phyloP scores from a whole-genome alignment of 129 eudicot species.

The carrot (Daucus carota) region DNA sequence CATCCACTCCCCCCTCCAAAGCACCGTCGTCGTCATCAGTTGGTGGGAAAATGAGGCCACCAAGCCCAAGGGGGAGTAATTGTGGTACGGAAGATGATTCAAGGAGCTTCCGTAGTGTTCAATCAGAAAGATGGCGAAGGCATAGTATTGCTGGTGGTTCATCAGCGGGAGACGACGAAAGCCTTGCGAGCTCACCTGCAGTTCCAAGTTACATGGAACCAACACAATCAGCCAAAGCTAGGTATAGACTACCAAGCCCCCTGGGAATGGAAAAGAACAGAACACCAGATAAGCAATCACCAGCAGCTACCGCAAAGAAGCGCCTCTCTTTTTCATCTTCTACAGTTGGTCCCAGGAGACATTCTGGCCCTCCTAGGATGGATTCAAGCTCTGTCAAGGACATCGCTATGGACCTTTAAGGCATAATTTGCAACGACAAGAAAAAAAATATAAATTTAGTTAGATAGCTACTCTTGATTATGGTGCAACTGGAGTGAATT shows the following conservation, averaged over 20 bases:
- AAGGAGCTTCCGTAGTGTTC: constrained; percentile 53
- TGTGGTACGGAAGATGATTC: constrained; percentile 47
- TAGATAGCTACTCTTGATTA: neutral
- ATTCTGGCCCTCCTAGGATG: constrained; percentile 43
- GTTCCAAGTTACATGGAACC: constrained; percentile 73
- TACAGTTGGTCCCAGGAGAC: constrained; percentile 58
- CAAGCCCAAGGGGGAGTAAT: constrained; percentile 49
- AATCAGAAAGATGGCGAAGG: constrained; percentile 55
- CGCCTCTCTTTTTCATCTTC: constrained; percentile 70
- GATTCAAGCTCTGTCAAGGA: constrained; percentile 36
- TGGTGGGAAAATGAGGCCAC: constrained; percentile 39
- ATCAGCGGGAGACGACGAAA: constrained; percentile 70
- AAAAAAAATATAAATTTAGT: neutral
- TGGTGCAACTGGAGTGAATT: constrained; percentile 12
- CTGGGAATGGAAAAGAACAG: constrained; percentile 43
- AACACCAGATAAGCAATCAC: constrained; percentile 30
- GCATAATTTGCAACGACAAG: neutral
- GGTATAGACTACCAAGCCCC: constrained; percentile 59
- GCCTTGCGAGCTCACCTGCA: constrained; percentile 62
- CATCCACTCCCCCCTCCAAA: constrained; percentile 57
- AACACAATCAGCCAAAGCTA: constrained; percentile 60
- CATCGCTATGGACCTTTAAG: constrained; percentile 12
- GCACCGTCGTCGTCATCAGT: constrained; percentile 19
- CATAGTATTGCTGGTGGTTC: constrained; percentile 68
- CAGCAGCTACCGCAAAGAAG: constrained; percentile 63